These are phyloP conservation scores for Thermoascus crustaceus DNA, from an alignment of 2,329 filamentous ascomycete genomes.

Conservation along the genomic window DNA sequence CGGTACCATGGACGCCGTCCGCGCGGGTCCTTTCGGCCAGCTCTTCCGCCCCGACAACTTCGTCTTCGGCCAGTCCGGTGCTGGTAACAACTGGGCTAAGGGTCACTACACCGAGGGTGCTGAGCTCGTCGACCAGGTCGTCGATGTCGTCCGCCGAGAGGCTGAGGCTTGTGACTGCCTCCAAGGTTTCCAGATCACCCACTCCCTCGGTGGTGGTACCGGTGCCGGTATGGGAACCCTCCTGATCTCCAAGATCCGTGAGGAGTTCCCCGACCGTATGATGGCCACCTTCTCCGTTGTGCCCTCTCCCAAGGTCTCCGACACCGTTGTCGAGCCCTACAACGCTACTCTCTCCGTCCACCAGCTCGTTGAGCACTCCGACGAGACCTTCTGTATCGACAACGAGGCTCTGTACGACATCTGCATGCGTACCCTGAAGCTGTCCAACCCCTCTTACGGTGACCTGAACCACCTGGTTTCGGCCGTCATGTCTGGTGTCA, in stretches of 20 bases:
- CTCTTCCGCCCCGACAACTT: conserved; percentile 99
- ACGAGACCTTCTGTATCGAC: conserved; percentile 99
- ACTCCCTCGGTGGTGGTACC: conserved; percentile 99
- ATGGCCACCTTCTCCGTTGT: conserved; percentile 99
- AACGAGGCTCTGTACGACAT: conserved; percentile 99
- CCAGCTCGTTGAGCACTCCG: conserved; percentile 99
- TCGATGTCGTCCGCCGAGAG: conserved; percentile 97
- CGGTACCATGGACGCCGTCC: conserved; percentile 99
- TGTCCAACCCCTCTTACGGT: conserved; percentile 95
- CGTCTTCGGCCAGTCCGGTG: conserved; percentile 98
- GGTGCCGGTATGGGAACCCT: conserved; percentile 99
- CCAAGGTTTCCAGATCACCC: conserved; percentile 99
- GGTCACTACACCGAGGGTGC: conserved; percentile 99
- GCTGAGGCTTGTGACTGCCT: conserved; percentile 99
- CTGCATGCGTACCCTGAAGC: conserved; percentile 99
- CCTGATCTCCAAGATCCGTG: conserved; percentile 99
- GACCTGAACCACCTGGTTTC: conserved; percentile 99
- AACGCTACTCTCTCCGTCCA: conserved; percentile 98
- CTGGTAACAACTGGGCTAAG: conserved; percentile 99
- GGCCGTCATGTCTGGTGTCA: conserved; percentile 98
- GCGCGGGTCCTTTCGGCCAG: conserved; percentile 94
- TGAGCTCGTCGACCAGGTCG: conserved; percentile 94
- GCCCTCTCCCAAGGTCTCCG: conserved; percentile 97
- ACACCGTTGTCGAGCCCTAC: conserved; percentile 99
- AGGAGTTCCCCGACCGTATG: conserved; percentile 99